These are phyloP conservation scores for Aspergillus diversus DNA, from an alignment of 495 filamentous ascomycete species.

Conservation along the genomic window DNA sequence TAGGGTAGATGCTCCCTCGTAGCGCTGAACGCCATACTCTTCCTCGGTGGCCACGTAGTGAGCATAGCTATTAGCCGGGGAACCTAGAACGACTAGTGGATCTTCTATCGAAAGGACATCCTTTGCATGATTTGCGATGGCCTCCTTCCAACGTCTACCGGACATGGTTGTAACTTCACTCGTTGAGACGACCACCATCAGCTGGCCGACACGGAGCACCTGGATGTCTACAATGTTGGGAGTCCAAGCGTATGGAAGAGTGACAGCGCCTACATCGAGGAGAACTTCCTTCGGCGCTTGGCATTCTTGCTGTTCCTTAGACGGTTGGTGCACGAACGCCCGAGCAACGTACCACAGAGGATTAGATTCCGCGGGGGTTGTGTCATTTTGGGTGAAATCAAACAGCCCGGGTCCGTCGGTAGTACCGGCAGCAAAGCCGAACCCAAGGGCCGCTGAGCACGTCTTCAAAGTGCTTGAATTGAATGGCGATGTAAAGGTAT, in stretches of 20 bases:
- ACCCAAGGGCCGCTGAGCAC: conserved; percentile 91
- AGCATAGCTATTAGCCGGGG: conserved; percentile 92
- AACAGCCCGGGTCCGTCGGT: conserved; percentile 92
- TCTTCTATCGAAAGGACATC: conserved; percentile 49
- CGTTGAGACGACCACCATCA: conserved; percentile 84
- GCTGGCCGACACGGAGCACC: conserved; percentile 81
- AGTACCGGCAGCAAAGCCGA: conserved; percentile 92
- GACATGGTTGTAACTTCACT: conserved; percentile 97
- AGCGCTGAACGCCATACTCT: conserved; percentile 88
- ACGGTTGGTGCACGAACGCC: conserved; percentile 70
- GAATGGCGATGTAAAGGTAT: conserved; percentile 68
- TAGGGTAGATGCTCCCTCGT: conserved; percentile 93
- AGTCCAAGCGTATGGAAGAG: conserved; percentile 82
- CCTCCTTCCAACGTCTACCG: conserved; percentile 85
- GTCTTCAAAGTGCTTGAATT: conserved; percentile 75
- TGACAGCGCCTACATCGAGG: conserved; percentile 83
- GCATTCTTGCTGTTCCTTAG: conserved; percentile 71
- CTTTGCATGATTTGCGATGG: conserved; percentile 63
- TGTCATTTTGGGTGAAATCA: conserved; percentile 90
- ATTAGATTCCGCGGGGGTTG: conserved; percentile 69
- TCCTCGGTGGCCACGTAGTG: conserved; percentile 95
- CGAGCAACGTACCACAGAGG: conserved; percentile 84
- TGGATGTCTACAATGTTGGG: conserved; percentile 96
- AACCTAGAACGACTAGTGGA: conserved; percentile 85
- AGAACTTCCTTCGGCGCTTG: conserved; percentile 87